Conservation (phyloP, 1,139 yeast species). For the Scheffersomyces illinoinensis region DNA sequence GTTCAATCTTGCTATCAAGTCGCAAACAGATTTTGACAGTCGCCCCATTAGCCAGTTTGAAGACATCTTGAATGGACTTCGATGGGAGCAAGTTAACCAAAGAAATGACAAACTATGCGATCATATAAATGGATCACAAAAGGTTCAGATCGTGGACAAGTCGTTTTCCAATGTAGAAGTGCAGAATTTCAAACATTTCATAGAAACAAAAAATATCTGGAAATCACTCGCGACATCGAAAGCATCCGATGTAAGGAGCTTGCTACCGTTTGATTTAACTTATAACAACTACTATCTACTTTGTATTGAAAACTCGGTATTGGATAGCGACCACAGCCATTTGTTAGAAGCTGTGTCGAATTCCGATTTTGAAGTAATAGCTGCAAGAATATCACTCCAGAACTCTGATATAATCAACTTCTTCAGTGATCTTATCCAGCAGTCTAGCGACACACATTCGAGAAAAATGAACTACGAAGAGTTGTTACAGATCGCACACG, state of each 20-base stretch:
- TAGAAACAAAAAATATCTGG: not conserved
- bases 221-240: not conserved
- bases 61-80: not conserved
- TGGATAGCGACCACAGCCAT: conserved; percentile 20
- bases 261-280: conserved; percentile 34
- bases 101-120: conserved; percentile 2
- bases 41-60: not conserved
- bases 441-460: not conserved
- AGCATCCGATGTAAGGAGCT: conserved; percentile 8
- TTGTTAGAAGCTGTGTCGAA: conserved; percentile 23
- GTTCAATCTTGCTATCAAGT: conserved; percentile 27
- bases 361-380: conserved; percentile 28
- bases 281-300: conserved; percentile 28
- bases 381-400: conserved; percentile 25
- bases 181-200: not conserved
- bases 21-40: conserved; percentile 5
- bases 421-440: conserved; percentile 5
- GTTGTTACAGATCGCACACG: conserved; percentile 17
- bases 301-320: conserved; percentile 30
- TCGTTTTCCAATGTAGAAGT: not conserved
- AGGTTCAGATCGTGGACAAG: not conserved
- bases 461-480: conserved; percentile 14
- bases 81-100: not conserved
- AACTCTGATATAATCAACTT: conserved; percentile 15
- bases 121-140: not conserved